Conservation (phyloP, 2,329 filamentous ascomycete genomes). For the Fusarium fujikuroi region DNA sequence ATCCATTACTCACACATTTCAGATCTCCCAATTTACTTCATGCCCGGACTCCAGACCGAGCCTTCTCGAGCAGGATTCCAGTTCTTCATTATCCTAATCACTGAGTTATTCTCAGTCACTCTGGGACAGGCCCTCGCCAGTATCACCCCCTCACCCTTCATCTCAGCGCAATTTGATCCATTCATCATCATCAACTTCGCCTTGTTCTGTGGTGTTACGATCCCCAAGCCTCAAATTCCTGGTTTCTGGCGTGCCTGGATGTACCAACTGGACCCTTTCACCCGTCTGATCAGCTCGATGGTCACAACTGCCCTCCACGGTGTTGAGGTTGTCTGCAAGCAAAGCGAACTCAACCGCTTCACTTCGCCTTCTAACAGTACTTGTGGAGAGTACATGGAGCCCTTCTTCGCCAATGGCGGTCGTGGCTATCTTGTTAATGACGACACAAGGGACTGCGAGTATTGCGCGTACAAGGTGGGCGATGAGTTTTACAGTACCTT, state of each 20-base stretch:
- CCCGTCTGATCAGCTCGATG: slow-evolving; percentile 72
- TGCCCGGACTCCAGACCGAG: slow-evolving; percentile 76
- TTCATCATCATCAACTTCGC: slow-evolving; percentile 85
- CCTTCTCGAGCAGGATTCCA: slow-evolving; percentile 81
- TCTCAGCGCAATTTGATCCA: slow-evolving; percentile 82
- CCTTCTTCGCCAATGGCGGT: slow-evolving; percentile 61
- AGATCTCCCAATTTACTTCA: slow-evolving; percentile 82
- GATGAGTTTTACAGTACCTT: slow-evolving; percentile 82
- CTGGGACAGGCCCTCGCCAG: slow-evolving; percentile 81
- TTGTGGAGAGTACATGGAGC: slow-evolving; percentile 43
- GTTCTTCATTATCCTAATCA: slow-evolving; percentile 86
- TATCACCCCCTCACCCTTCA: slow-evolving; percentile 80
- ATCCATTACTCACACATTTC: background rate
- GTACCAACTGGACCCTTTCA: slow-evolving; percentile 72
- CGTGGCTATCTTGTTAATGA: slow-evolving; percentile 77
- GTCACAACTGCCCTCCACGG: slow-evolving; percentile 70
- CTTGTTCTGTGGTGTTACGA: slow-evolving; percentile 88
- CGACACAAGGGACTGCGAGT: slow-evolving; percentile 74
- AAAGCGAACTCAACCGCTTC: slow-evolving; percentile 70
- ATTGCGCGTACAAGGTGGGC: slow-evolving; percentile 80
- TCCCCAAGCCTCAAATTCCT: slow-evolving; percentile 79
- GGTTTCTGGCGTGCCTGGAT: slow-evolving; percentile 81
- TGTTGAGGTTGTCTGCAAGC: slow-evolving; percentile 61
- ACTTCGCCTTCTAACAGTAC: slow-evolving; percentile 63
- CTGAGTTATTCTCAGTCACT: slow-evolving; percentile 85